phyloP scores from a whole-genome alignment of 2,329 filamentous ascomycete species.

The Colletotrichum abscissum region DNA sequence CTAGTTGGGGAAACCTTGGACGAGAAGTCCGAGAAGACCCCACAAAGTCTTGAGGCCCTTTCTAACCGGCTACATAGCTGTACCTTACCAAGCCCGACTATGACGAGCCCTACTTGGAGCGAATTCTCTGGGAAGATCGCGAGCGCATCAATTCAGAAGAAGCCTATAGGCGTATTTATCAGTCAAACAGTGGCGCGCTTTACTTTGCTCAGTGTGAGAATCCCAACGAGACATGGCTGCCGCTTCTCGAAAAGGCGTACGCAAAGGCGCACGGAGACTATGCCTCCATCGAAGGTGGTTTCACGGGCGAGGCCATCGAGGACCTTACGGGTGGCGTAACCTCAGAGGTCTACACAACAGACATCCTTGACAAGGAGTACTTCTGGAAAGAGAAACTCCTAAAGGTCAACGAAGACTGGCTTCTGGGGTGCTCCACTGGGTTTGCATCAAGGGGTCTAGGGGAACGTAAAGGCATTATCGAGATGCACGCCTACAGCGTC shows the following conservation, averaged over 20 bases:
- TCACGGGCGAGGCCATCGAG: slow-evolving; percentile 68
- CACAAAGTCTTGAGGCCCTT: not conserved
- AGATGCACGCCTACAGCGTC: slow-evolving; percentile 71
- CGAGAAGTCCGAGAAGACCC: not conserved
- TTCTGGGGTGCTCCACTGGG: slow-evolving; percentile 71
- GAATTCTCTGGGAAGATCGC: slow-evolving; percentile 55
- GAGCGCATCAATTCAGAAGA: slow-evolving; percentile 65
- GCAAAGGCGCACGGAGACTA: slow-evolving; percentile 87
- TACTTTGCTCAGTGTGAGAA: slow-evolving; percentile 82
- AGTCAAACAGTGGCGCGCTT: slow-evolving; percentile 78
- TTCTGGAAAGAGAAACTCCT: slow-evolving; percentile 86
- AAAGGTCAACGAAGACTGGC: slow-evolving; percentile 82
- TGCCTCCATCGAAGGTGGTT: slow-evolving; percentile 78
- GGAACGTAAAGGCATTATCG: slow-evolving; percentile 66
- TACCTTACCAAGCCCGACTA: slow-evolving; percentile 70
- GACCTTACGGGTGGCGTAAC: slow-evolving; percentile 75
- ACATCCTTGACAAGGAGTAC: slow-evolving; percentile 74
- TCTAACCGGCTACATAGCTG: slow-evolving; percentile 44
- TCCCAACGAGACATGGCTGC: slow-evolving; percentile 83
- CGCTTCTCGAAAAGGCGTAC: slow-evolving; percentile 82
- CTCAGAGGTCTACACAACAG: slow-evolving; percentile 72
- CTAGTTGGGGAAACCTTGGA: not conserved
- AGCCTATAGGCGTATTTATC: slow-evolving; percentile 75
- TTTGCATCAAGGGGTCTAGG: slow-evolving; percentile 57
- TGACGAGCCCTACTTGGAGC: slow-evolving; percentile 64